phyloP scores from a whole-genome alignment of 139 green algal genomes.

The Chara braunii region DNA sequence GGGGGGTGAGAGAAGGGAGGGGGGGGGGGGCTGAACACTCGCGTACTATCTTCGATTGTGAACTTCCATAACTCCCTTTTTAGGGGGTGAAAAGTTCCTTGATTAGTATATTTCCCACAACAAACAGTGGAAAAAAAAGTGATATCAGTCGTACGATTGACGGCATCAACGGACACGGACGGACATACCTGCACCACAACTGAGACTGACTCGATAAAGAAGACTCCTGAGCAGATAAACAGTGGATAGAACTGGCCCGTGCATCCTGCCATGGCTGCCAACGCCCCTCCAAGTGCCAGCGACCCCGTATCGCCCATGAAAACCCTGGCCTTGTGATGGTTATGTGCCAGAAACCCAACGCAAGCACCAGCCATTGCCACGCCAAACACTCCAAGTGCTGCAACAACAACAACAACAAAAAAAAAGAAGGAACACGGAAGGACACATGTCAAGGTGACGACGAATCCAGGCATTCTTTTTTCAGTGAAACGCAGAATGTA shows the following conservation, averaged over 20 bases:
- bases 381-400: constrained; percentile 37
- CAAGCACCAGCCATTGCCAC: constrained; percentile 41
- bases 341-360: constrained; percentile 46
- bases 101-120: no score
- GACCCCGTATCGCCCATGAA: constrained; percentile 60
- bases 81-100: no score
- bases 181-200: constrained; percentile 40
- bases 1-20: no score
- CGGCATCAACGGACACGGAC: no score
- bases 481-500: no score
- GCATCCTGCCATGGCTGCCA: constrained; percentile 28
- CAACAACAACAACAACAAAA: not conserved
- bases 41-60: no score
- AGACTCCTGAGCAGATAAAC: constrained; percentile 29
- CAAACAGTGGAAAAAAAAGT: no score
- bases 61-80: no score
- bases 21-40: no score
- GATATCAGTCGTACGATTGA: no score
- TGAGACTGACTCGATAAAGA: constrained; percentile 39
- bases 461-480: no score
- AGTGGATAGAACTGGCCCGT: constrained; percentile 36
- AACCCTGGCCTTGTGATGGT: constrained; percentile 43
- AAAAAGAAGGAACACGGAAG: constrained; percentile 9
- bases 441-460: not conserved
- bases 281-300: constrained; percentile 42